These are phyloP conservation scores for Aquilaria yunnanensis DNA, from an alignment of 345 rosid species.

Conservation along the genomic window DNA sequence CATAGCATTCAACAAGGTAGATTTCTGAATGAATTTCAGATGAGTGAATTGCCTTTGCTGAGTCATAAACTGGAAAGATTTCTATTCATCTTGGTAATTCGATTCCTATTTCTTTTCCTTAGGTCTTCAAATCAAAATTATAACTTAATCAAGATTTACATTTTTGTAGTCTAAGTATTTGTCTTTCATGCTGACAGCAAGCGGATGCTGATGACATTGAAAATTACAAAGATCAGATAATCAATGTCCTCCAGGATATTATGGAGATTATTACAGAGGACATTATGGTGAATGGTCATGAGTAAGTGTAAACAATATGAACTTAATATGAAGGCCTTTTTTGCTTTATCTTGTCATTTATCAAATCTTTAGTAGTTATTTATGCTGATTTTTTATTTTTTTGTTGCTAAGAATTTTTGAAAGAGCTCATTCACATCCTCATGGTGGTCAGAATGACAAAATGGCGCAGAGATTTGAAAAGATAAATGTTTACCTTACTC, in stretches of 20 bases:
- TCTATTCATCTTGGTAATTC: constrained; percentile 58
- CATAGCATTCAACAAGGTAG: constrained; percentile 31
- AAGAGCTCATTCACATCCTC: constrained; percentile 26
- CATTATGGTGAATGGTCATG: constrained; percentile 59
- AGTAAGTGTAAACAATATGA: constrained; percentile 55
- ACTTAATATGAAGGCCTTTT: constrained; percentile 10
- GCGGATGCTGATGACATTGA: constrained; percentile 30
- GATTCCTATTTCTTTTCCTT: constrained; percentile 8
- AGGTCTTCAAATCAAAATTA: neutral
- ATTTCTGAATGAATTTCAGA: constrained; percentile 58
- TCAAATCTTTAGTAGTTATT: neutral
- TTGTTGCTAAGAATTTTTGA: constrained; percentile 44
- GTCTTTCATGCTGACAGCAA: constrained; percentile 38
- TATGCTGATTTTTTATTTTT: neutral
- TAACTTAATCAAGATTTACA: neutral
- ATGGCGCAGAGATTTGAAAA: constrained; percentile 76
- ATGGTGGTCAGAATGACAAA: constrained; percentile 17
- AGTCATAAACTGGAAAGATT: constrained; percentile 73
- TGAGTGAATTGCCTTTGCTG: constrained; percentile 73
- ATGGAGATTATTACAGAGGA: constrained; percentile 81
- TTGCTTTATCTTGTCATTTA: constrained; percentile 9
- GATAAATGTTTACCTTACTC: constrained; percentile 30
- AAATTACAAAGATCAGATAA: constrained; percentile 56
- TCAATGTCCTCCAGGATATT: constrained; percentile 87
- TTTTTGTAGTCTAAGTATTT: neutral